Conservation (phyloP, 495 filamentous ascomycete genomes). For the Lasiosphaeria ovina region DNA sequence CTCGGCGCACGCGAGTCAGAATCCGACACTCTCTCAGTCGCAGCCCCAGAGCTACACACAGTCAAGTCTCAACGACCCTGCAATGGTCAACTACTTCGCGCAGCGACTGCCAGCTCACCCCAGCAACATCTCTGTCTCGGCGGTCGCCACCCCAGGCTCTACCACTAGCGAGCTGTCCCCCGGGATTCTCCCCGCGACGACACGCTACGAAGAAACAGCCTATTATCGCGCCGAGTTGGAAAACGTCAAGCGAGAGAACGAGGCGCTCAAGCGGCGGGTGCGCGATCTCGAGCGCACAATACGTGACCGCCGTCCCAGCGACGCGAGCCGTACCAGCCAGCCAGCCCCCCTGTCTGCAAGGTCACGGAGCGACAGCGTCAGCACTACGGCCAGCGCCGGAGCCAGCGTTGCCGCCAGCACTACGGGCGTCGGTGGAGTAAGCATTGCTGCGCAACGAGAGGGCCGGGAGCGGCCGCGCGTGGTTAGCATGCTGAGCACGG, state of each 20-base stretch:
- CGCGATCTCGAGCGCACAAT: constrained; percentile 65
- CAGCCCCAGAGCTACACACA: constrained; percentile 16
- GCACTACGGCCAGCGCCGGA: constrained; percentile 41
- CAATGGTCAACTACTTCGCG: constrained; percentile 33
- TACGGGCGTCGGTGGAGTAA: constrained; percentile 27
- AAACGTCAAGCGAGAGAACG: constrained; percentile 74
- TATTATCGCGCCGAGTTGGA: constrained; percentile 71
- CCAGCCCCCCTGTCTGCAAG: neutral
- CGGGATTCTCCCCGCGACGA: constrained; percentile 49
- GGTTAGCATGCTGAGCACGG: constrained; percentile 33
- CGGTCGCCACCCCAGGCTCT: constrained; percentile 18
- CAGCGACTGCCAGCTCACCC: constrained; percentile 17
- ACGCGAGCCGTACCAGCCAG: constrained; percentile 33
- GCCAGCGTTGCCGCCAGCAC: constrained; percentile 38
- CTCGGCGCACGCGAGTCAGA: neutral
- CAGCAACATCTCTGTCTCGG: constrained; percentile 13
- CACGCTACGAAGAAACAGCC: constrained; percentile 68
- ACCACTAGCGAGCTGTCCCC: constrained; percentile 39
- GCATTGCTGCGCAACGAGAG: constrained; percentile 31
- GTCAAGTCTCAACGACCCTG: constrained; percentile 23
- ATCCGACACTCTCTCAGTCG: neutral
- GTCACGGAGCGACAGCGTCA: constrained; percentile 38
- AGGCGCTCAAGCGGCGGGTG: constrained; percentile 67
- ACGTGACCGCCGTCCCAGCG: constrained; percentile 45
- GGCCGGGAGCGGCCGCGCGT: constrained; percentile 32